Percentiles rank a stretch among this genome's conserved stretches.
phyloP scores from a whole-genome alignment of 2,329 filamentous ascomycete genomes.

The Sclerotinia spermophila region DNA sequence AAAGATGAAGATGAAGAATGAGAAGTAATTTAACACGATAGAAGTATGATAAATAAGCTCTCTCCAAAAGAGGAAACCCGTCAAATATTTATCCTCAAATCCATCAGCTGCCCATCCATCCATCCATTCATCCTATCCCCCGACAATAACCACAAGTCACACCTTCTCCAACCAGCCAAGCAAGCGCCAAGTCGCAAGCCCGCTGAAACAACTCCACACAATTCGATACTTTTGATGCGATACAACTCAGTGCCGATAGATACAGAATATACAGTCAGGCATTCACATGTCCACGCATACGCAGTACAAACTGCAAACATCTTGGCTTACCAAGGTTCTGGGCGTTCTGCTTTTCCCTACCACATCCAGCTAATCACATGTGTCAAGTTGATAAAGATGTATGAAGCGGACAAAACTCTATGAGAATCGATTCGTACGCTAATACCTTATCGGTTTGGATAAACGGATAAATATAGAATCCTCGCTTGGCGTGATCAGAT shows the following conservation, averaged over 20 bases:
- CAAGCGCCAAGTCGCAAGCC: neutral
- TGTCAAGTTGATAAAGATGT: too few relatives aligned
- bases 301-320: neutral
- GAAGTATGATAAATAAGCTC: neutral
- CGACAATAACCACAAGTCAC: neutral
- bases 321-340: neutral
- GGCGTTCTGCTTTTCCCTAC: neutral
- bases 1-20: neutral
- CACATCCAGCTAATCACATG: neutral
- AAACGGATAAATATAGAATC: neutral
- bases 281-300: too few relatives aligned
- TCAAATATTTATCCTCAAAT: neutral
- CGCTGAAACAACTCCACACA: slow-evolving; percentile 1
- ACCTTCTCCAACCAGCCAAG: neutral
- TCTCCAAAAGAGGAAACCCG: neutral
- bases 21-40: neutral
- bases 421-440: neutral
- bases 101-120: neutral
- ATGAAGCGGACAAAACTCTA: too few relatives aligned
- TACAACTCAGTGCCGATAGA: neutral
- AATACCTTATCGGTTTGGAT: slow-evolving; percentile 9
- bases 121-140: neutral
- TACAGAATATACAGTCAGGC: too few relatives aligned
- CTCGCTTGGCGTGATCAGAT: slow-evolving; percentile 3
- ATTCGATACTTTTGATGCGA: too few relatives aligned